A percentile compares a stretch with the other conserved stretches of the same genome.
Conservation (phyloP, 305 asterid species). For the Fraxinus baroniana region DNA sequence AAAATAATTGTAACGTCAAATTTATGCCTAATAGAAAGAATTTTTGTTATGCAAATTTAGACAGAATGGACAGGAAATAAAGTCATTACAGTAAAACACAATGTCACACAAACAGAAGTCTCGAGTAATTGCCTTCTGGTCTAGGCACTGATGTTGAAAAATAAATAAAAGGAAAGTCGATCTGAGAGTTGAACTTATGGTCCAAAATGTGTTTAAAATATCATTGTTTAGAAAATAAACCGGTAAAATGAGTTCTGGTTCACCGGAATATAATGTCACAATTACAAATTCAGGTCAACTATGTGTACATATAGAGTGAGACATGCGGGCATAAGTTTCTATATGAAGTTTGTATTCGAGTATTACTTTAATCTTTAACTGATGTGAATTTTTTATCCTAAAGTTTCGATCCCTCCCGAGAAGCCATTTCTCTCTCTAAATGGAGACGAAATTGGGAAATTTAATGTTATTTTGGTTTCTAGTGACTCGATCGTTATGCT, state of each 20-base stretch:
- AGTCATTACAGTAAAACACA: neutral
- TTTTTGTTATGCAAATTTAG: neutral
- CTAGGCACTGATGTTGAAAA: neutral
- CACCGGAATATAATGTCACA: neutral
- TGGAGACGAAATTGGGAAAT: slow-evolving; percentile 41
- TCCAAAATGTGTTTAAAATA: too few species aligned
- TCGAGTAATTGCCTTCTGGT: neutral
- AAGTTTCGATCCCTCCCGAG: slow-evolving; percentile 36
- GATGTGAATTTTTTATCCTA: too few species aligned
- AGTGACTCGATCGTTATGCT: slow-evolving; percentile 23
- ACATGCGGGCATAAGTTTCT: neutral
- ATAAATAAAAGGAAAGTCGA: neutral
- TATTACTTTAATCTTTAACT: neutral
- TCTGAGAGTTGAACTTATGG: neutral
- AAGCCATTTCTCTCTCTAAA: slow-evolving; percentile 47
- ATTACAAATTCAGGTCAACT: neutral
- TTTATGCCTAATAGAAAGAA: neutral
- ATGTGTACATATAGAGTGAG: neutral
- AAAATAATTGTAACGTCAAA: neutral
- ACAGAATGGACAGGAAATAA: neutral
- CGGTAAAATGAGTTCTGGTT: neutral
- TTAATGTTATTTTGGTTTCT: slow-evolving; percentile 37
- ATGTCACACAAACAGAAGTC: neutral
- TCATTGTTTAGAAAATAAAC: neutral
- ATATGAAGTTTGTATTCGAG: neutral